These are phyloP conservation scores for Aspergillus biplanus DNA, from an alignment of 495 filamentous ascomycete genomes.

Conservation along the genomic window DNA sequence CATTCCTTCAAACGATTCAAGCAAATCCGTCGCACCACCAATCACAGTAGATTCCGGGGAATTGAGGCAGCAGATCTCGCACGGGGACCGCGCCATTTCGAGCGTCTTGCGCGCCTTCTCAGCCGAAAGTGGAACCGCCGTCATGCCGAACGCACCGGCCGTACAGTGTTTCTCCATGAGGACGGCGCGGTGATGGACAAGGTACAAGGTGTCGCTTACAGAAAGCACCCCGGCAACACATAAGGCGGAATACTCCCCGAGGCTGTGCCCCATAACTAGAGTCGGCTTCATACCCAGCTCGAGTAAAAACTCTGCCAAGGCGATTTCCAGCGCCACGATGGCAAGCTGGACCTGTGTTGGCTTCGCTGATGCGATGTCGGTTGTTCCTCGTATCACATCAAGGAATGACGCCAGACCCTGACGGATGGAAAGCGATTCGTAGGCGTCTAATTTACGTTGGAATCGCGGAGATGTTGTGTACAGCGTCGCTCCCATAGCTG, in stretches of 20 bases:
- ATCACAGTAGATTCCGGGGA: conserved; percentile 63
- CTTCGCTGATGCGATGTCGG: conserved; percentile 14
- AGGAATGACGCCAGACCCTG: conserved; percentile 45
- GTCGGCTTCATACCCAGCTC: conserved; percentile 25
- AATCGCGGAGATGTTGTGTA: conserved; percentile 31
- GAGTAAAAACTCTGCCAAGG: conserved; percentile 24
- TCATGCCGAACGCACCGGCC: conserved; percentile 44
- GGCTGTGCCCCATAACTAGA: conserved; percentile 39
- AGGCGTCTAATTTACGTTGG: conserved; percentile 28
- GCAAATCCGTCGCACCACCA: conserved; percentile 49
- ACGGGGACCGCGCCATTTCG: conserved; percentile 28
- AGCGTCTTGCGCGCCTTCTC: neutral
- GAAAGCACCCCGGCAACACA: conserved; percentile 27
- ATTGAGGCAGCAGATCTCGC: conserved; percentile 64
- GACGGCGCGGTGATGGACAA: conserved; percentile 30
- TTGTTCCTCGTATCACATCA: conserved; percentile 24
- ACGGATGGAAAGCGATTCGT: conserved; percentile 31
- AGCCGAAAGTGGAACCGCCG: conserved; percentile 45
- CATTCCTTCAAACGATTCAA: conserved; percentile 12
- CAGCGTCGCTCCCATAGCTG: conserved; percentile 30
- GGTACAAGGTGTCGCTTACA: conserved; percentile 30
- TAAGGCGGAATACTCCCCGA: conserved; percentile 47
- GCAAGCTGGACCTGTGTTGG: conserved; percentile 29
- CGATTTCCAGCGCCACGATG: conserved; percentile 27
- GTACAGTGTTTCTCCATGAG: conserved; percentile 22